phyloP scores from a whole-genome alignment of 345 rosid species.

The Eucalyptus cloeziana region DNA sequence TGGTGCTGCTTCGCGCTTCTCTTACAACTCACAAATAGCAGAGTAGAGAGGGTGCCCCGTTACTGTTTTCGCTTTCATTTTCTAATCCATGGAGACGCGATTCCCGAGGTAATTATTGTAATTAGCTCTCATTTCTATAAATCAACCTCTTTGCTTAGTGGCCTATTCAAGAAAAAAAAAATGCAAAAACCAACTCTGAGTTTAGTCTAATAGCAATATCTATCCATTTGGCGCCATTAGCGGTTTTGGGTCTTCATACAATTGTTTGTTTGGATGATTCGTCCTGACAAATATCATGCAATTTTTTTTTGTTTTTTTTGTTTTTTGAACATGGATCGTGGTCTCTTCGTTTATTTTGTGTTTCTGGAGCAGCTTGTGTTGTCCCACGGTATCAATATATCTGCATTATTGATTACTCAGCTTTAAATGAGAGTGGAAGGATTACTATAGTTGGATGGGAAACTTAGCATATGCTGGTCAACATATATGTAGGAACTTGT shows the following conservation, averaged over 20 bases:
- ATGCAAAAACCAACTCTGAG: neutral
- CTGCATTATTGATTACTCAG: too few species aligned
- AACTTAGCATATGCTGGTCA: accelerated
- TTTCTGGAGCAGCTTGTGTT: too few species aligned
- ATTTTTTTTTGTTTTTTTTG: too few species aligned
- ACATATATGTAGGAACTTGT: too few species aligned
- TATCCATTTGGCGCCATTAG: neutral
- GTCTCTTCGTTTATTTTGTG: neutral
- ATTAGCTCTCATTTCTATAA: neutral
- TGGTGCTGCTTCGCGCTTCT: too few species aligned
- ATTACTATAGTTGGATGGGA: too few species aligned
- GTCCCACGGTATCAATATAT: too few species aligned
- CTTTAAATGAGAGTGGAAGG: too few species aligned
- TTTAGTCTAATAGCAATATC: neutral
- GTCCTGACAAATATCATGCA: neutral
- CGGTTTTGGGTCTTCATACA: neutral
- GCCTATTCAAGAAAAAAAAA: neutral
- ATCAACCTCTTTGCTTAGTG: neutral
- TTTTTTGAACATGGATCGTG: neutral
- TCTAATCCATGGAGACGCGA: neutral
- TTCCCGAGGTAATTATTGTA: neutral
- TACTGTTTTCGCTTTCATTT: too few species aligned
- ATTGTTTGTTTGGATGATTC: neutral
- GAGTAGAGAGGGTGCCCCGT: too few species aligned
- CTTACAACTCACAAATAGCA: too few species aligned